Percentiles rank a stretch among this genome's conserved stretches.
These are phyloP conservation scores for Lactarius pseudohatsudake DNA, from an alignment of 768 basidiomycete species.

Conservation along the genomic window DNA sequence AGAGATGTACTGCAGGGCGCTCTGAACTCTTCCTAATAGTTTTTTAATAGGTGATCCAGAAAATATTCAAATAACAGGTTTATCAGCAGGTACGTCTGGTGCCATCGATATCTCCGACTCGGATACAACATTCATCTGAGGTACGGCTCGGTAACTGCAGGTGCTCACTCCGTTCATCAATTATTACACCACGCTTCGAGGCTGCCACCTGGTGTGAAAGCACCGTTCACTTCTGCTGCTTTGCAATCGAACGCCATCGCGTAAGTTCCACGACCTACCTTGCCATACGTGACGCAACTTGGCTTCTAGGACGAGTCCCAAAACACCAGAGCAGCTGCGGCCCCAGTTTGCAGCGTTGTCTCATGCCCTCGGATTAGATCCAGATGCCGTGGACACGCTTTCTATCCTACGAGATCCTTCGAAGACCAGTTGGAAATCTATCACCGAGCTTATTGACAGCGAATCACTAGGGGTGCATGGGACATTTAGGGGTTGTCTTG, in stretches of 20 bases:
- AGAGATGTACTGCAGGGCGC: neutral
- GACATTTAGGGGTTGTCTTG: slow-evolving; percentile 68
- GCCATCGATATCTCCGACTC: neutral
- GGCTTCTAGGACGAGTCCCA: slow-evolving; percentile 48
- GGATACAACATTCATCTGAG: neutral
- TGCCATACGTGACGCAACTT: neutral
- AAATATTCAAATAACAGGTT: slow-evolving; percentile 61
- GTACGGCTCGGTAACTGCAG: slow-evolving; percentile 35
- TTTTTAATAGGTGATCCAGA: slow-evolving; percentile 52
- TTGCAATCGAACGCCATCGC: slow-evolving; percentile 76
- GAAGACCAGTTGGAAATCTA: slow-evolving; percentile 47
- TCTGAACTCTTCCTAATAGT: neutral
- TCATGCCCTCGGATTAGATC: slow-evolving; percentile 53
- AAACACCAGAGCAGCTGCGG: slow-evolving; percentile 56
- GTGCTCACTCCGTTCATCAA: slow-evolving; percentile 75
- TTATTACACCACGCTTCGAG: slow-evolving; percentile 67
- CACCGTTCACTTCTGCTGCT: slow-evolving; percentile 66
- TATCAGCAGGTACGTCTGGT: slow-evolving; percentile 60
- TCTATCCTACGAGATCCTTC: slow-evolving; percentile 48
- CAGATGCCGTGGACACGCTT: slow-evolving; percentile 50
- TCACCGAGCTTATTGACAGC: slow-evolving; percentile 60
- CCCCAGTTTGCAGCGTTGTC: slow-evolving; percentile 67
- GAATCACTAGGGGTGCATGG: slow-evolving; percentile 54
- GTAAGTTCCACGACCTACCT: slow-evolving; percentile 38
- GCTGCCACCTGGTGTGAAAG: slow-evolving; percentile 51